Conservation (phyloP, 2,329 filamentous ascomycete species). For the Phialemonium atrogriseum region DNA sequence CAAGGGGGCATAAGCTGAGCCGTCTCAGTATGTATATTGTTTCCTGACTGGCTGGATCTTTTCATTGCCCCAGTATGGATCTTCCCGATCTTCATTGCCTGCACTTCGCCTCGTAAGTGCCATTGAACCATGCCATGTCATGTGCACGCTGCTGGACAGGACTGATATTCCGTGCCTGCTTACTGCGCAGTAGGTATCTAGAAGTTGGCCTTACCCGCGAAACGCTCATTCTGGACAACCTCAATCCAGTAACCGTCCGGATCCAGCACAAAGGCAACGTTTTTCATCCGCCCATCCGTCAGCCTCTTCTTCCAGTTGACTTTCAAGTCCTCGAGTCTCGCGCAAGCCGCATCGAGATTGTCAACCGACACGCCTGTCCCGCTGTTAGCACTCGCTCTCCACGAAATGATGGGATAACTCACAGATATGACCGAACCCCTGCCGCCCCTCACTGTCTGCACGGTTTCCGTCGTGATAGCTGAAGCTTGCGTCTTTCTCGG, state of each 20-base stretch:
- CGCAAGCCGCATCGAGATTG: slow-evolving; percentile 78
- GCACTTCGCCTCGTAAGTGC: no score
- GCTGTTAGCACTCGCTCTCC: not conserved
- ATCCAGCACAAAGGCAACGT: slow-evolving; percentile 84
- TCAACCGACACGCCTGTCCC: slow-evolving; percentile 67
- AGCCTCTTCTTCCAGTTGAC: slow-evolving; percentile 93
- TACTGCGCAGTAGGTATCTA: no score
- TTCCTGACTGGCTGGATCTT: no score
- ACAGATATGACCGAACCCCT: slow-evolving; percentile 94
- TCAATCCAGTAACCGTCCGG: slow-evolving; percentile 83
- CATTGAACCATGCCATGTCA: no score
- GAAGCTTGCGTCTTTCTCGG: slow-evolving; percentile 77
- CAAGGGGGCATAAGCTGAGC: no score
- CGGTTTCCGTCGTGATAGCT: slow-evolving; percentile 87
- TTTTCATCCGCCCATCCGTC: slow-evolving; percentile 87
- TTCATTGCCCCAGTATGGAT: no score
- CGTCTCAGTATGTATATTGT: no score
- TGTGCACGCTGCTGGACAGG: no score
- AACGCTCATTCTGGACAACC: slow-evolving; percentile 68
- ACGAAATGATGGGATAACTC: slow-evolving; percentile 25
- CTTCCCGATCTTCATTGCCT: no score
- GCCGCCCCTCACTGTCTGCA: slow-evolving; percentile 50
- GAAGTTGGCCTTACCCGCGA: slow-evolving; percentile 46
- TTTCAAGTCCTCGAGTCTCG: slow-evolving; percentile 72
- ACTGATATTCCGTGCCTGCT: no score